Evolutionary conservation across 305 asterid species (phyloP), one percentile per base, ranked within the genome.

Genomic region (Fraxinus xanthoxyloides): DNA sequence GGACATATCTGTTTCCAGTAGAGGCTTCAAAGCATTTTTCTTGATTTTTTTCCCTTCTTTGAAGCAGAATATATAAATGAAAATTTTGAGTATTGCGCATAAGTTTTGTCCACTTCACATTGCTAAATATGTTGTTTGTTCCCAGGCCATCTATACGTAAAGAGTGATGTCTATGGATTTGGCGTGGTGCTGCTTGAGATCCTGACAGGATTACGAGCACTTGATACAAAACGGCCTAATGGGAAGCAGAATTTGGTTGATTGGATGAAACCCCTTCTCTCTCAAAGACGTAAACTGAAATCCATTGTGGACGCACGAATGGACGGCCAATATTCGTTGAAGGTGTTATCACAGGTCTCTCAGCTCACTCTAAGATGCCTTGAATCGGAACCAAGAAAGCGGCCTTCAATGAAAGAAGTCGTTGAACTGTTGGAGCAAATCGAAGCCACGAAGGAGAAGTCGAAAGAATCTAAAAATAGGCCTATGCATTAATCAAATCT

Each of bases 141-240:
- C 35, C 78, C 81, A 89, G 95, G 97, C 24, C 95, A 91, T 84
- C 89, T 91, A 26, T 91, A 91, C 9, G 91, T 90, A 78, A 89
- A 91, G 88, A 89, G 94, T 75, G 93, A 92, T 12, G 92, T 92
- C 74, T 92, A 91, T 75, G 92, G 95, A 2, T 92, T 89, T 54
- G 97, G 97, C 0, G 95, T 92, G 43, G 97, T 92, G 86, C 85
- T 92, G 85, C 94, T 92, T 12, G 97, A 92, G 87, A 82, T 91
- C 72, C 19, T 92, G 82, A 91, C 97, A 13, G 95, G 97, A 12
- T 83, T 85, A 78, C 84, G 92, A 80, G 92, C 93, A 70, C 90
- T 88, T 0, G 91, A 92, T 56, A 75, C 81, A 2, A 85, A 24
- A 83, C 87, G 95, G 80, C 91, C 89, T 8, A 30, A 26, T 0